Evolutionary conservation across 2,329 filamentous ascomycete species (phyloP), one percentile per base, ranked within the genome.

Genomic region (Colletotrichum eremochloae): DNA sequence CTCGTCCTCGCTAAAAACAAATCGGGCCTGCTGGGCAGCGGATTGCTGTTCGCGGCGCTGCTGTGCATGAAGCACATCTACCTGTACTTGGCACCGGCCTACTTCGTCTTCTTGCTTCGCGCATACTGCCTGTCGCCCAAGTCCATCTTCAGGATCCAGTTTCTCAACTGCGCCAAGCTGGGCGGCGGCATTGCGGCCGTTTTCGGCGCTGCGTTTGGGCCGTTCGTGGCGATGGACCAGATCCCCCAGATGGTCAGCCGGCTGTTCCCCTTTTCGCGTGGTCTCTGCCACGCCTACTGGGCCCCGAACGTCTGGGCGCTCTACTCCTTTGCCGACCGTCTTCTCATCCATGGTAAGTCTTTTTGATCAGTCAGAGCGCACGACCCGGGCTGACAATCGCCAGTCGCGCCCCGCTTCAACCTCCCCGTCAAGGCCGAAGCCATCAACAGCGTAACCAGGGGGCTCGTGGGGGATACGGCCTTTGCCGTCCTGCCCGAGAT

Each of bases 11-110:
- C 95, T 8, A 91, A 94, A 63, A 90, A 92, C 76, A 90, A 89
- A 78, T 92, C 92, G 3, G 93, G 93, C 0, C 85, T 96, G 44
- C 87, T 98, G 15, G 85, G 86, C 57, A 96, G 95, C 76, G 96
- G 95, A 0, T 84, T 97, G 2, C 82, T 95, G 8, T 99, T 98
- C 81, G 95, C 96, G 2, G 87, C 88, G 1, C 85, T 99, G 60
- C 84, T 99, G 65, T 98, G 96, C 84, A 90, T 98, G 84, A 99
- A 99, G 85, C 96, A 99, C 82, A 98, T 99, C 76, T 97, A 98
- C 81, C 91, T 98, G 48, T 99, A 99, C 81, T 89, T 99, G 36
- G 95, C 96, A 1, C 95, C 96, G 3, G 96, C 96, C 38, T 99
- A 97, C 83, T 97, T 98, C 79, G 92, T 98, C 74, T 98, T 93